Conservation (phyloP, 192 early-diverging fungal species). For the Glomus cerebriforme region DNA sequence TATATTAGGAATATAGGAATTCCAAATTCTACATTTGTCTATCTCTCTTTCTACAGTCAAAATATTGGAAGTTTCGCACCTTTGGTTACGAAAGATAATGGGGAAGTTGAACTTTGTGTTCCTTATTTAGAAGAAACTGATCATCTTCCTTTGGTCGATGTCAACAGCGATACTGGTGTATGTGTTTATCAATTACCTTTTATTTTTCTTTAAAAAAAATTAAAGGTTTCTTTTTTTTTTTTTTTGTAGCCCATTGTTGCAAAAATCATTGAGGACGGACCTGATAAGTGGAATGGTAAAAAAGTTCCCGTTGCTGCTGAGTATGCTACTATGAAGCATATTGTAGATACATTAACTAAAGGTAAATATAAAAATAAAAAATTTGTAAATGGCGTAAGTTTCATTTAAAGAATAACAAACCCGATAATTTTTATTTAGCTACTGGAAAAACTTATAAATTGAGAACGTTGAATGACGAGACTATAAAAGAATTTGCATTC, state of each 20-base stretch:
- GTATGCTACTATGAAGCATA: background rate
- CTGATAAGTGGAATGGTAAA: slow-evolving; percentile 2
- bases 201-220: background rate
- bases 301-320: background rate
- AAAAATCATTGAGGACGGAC: slow-evolving; percentile 14
- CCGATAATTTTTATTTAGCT: no score
- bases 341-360: background rate
- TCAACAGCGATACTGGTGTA: background rate
- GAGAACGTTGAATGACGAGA: no score
- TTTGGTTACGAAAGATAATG: background rate
- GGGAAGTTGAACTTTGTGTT: background rate
- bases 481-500: no score
- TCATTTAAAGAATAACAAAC: no score
- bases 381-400: no score
- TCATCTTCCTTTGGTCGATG: background rate
- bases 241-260: slow-evolving; percentile 11
- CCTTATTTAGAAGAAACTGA: background rate
- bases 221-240: background rate
- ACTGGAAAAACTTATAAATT: no score
- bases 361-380: background rate
- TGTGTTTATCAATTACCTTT: background rate
- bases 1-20: background rate
- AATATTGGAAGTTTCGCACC: background rate
- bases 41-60: background rate
- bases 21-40: slow-evolving; percentile 14